Percentiles rank a stretch among this genome's conserved stretches.
Conservation (phyloP, 2,329 filamentous ascomycete genomes). For the Venturia asperata region DNA sequence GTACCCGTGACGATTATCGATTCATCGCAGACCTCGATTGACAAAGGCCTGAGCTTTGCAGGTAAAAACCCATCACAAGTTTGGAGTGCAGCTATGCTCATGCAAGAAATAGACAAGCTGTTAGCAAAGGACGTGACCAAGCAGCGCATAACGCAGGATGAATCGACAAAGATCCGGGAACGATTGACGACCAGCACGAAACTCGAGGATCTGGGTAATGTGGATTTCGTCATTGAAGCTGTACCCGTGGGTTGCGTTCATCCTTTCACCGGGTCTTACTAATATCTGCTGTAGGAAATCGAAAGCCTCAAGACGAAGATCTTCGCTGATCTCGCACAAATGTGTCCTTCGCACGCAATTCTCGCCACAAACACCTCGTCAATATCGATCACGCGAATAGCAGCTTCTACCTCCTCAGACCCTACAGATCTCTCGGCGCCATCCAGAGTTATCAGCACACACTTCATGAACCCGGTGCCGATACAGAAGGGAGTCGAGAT, state of each 20-base stretch:
- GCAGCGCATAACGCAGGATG: slow-evolving; percentile 71
- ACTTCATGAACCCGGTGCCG: slow-evolving; percentile 99
- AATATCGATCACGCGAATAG: slow-evolving; percentile 94
- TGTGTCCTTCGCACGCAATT: slow-evolving; percentile 78
- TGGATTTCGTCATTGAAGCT: slow-evolving; percentile 96
- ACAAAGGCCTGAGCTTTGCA: slow-evolving; percentile 86
- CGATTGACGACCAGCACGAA: slow-evolving; percentile 64
- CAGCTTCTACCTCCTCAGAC: slow-evolving; percentile 72
- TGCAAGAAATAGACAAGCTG: slow-evolving; percentile 65
- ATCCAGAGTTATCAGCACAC: slow-evolving; percentile 85
- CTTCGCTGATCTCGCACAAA: slow-evolving; percentile 72
- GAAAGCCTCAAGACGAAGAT: slow-evolving; percentile 80
- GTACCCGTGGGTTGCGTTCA: slow-evolving; percentile 52
- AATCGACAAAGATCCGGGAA: slow-evolving; percentile 65
- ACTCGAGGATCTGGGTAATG: slow-evolving; percentile 69
- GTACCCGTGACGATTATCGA: slow-evolving; percentile 85
- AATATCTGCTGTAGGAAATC: slow-evolving; percentile 53
- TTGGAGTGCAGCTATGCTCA: not conserved
- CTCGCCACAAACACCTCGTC: slow-evolving; percentile 98
- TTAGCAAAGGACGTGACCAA: slow-evolving; percentile 90
- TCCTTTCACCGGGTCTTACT: not conserved
- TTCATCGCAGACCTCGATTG: slow-evolving; percentile 71
- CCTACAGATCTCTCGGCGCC: slow-evolving; percentile 73
- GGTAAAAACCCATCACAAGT: slow-evolving; percentile 43
- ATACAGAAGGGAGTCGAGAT: slow-evolving; percentile 97